phyloP scores from a whole-genome alignment of 2,329 filamentous ascomycete genomes.

The Colletotrichum aenigma region DNA sequence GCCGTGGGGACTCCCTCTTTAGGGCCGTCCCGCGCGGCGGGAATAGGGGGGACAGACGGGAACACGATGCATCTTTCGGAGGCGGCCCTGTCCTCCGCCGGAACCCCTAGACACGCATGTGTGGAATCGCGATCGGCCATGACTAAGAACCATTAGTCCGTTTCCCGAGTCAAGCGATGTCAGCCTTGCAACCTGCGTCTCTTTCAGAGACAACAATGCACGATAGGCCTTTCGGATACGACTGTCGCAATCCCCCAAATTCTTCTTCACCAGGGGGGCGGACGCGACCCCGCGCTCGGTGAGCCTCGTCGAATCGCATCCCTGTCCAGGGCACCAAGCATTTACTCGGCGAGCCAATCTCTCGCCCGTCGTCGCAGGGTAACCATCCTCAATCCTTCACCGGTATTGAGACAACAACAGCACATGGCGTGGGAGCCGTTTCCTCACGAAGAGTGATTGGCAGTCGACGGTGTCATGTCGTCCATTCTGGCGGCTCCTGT shows the following conservation, averaged over 20 bases:
- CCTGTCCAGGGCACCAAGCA: neutral
- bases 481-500: neutral
- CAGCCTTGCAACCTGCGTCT: neutral
- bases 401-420: neutral
- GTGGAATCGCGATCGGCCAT: neutral
- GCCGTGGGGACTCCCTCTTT: neutral
- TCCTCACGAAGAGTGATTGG: neutral
- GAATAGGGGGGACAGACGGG: neutral
- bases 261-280: neutral
- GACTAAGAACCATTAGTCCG: neutral
- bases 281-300: neutral
- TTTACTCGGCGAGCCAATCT: neutral
- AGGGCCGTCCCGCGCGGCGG: neutral
- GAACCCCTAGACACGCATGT: neutral
- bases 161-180: neutral
- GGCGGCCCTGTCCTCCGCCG: neutral
- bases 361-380: neutral
- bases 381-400: neutral
- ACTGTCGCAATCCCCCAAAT: neutral
- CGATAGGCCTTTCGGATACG: neutral
- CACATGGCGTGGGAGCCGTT: neutral
- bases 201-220: neutral
- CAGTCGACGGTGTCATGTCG: neutral
- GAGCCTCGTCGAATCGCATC: neutral
- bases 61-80: neutral